Percentiles rank a stretch among this genome's conserved stretches.
Conservation (phyloP, 208 protist genomes). For the Vickermania spadyakhi region DNA sequence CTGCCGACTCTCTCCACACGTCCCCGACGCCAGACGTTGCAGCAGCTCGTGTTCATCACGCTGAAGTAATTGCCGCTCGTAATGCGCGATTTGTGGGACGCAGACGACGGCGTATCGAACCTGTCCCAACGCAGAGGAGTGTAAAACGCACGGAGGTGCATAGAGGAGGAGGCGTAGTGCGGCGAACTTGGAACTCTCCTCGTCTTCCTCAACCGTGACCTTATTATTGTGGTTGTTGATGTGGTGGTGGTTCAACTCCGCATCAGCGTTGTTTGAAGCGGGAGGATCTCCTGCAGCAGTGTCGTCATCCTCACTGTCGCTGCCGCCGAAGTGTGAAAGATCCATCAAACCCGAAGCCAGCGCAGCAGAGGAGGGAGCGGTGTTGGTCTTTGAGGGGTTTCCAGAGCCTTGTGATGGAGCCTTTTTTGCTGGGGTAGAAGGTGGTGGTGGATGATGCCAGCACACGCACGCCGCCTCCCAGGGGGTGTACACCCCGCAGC, state of each 20-base stretch:
- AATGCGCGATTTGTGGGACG: not conserved
- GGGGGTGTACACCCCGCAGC: not conserved
- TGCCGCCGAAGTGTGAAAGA: not conserved
- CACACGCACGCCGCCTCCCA: not conserved
- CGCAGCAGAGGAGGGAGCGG: not conserved
- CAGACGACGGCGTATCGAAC: slow-evolving; percentile 1
- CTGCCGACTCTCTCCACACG: not conserved
- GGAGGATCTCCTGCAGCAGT: not conserved
- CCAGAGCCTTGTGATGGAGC: no score
- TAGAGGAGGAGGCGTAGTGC: not conserved
- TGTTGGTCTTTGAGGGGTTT: not conserved
- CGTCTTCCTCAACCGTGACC: not conserved
- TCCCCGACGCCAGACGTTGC: not conserved
- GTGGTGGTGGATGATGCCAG: not conserved
- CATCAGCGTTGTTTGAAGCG: no score
- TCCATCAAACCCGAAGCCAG: not conserved
- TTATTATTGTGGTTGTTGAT: no score
- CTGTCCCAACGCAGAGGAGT: not conserved
- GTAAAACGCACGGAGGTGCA: not conserved
- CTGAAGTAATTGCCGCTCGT: not conserved
- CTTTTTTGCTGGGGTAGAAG: not conserved
- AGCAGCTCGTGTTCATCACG: not conserved
- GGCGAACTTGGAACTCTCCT: not conserved
- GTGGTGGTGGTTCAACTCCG: no score
- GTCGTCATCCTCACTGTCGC: not conserved